Percentiles rank a stretch among this genome's conserved stretches.
phyloP scores from a whole-genome alignment of 2,329 filamentous ascomycete species.

The Lizonia empirigonia region DNA sequence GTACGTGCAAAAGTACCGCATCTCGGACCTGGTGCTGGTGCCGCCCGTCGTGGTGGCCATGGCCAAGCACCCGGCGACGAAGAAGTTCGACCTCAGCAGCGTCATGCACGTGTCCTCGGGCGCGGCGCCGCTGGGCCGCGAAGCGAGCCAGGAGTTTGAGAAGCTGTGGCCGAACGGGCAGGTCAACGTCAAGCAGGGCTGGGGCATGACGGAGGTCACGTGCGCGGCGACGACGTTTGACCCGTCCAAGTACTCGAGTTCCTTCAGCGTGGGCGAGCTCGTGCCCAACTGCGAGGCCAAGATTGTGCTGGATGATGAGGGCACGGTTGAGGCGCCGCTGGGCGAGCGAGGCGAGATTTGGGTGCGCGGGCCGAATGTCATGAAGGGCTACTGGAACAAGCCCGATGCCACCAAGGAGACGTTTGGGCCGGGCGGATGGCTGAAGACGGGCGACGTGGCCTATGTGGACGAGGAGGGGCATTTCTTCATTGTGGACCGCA shows the following conservation, averaged over 20 bases:
- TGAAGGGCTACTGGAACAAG: slow-evolving; percentile 79
- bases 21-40: slow-evolving; percentile 70
- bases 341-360: slow-evolving; percentile 72
- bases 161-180: slow-evolving; percentile 58
- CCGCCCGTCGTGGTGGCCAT: slow-evolving; percentile 77
- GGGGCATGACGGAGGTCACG: slow-evolving; percentile 86
- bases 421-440: slow-evolving; percentile 67
- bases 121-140: slow-evolving; percentile 66
- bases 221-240: slow-evolving; percentile 72
- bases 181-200: slow-evolving; percentile 70
- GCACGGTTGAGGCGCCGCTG: slow-evolving; percentile 53
- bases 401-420: slow-evolving; percentile 69
- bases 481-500: slow-evolving; percentile 74
- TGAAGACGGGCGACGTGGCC: slow-evolving; percentile 74
- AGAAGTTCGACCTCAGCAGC: slow-evolving; percentile 70
- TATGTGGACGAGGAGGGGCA: slow-evolving; percentile 62
- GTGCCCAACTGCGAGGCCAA: slow-evolving; percentile 72
- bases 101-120: slow-evolving; percentile 66
- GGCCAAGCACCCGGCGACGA: slow-evolving; percentile 70
- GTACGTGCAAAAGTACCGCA: slow-evolving; percentile 69
- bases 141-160: slow-evolving; percentile 59
- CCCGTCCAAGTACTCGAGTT: slow-evolving; percentile 53
- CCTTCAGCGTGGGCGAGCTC: slow-evolving; percentile 67
- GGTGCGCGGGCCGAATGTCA: slow-evolving; percentile 72
- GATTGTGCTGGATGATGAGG: slow-evolving; percentile 65